A percentile compares a stretch with the other conserved stretches of the same genome.
Evolutionary conservation across 805 yeast genomes (phyloP).

Genomic region (Wickerhamomyces rabaulensis): DNA sequence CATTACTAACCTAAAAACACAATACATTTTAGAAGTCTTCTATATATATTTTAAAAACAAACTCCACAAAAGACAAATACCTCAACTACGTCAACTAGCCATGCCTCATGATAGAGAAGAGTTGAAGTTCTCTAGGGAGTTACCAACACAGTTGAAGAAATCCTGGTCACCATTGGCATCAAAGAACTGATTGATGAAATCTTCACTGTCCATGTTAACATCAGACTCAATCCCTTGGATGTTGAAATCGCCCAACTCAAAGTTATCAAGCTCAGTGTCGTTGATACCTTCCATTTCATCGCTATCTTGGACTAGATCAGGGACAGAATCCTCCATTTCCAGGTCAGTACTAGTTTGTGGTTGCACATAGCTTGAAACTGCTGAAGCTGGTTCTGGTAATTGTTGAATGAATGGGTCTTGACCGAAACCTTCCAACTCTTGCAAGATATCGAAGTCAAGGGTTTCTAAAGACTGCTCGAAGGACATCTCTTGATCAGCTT

Average conservation of each 20-base stretch:
- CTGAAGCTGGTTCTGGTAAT: not conserved
- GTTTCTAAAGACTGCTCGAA: not conserved
- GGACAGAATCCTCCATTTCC: not conserved
- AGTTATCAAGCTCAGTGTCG: not conserved
- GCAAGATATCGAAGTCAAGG: not conserved
- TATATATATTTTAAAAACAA: too few species aligned
- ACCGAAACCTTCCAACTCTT: not conserved
- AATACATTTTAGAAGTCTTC: too few species aligned
- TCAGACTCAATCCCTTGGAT: not conserved
- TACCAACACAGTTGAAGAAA: not conserved
- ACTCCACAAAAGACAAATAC: too few species aligned
- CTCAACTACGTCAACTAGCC: too few species aligned
- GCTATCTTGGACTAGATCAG: not conserved
- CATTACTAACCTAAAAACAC: too few species aligned
- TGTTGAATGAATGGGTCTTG: not conserved
- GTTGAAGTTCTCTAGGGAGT: not conserved
- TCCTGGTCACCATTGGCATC: not conserved
- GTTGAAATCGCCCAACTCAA: not conserved
- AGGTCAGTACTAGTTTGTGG: too few species aligned
- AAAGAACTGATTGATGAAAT: too few species aligned
- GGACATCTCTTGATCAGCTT: not conserved
- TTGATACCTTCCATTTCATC: not conserved
- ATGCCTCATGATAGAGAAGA: not conserved
- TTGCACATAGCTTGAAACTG: not conserved
- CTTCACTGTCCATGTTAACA: not conserved